phyloP scores from a whole-genome alignment of 2,329 filamentous ascomycete genomes.

The Pseudogymnoascus sp. region DNA sequence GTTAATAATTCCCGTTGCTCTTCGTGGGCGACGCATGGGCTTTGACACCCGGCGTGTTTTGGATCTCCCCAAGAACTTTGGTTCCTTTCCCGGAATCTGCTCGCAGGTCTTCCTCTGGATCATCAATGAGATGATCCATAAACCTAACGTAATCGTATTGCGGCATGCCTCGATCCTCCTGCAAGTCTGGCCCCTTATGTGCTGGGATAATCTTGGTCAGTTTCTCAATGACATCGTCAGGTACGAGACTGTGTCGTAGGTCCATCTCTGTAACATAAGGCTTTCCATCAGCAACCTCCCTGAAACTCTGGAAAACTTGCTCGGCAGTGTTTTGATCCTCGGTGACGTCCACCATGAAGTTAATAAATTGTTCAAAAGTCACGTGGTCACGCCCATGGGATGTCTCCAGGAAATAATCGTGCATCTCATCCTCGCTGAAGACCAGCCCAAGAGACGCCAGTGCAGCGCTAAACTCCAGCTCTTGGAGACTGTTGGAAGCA shows the following conservation, averaged over 20 bases:
- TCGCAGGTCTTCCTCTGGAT: constrained; percentile 16
- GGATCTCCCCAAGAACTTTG: constrained; percentile 4
- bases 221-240: constrained; percentile 94
- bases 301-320: constrained; percentile 96
- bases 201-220: constrained; percentile 77
- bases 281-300: constrained; percentile 95
- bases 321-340: constrained; percentile 98
- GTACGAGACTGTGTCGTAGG: constrained; percentile 85
- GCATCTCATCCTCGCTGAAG: constrained; percentile 97
- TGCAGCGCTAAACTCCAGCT: constrained; percentile 92
- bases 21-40: not conserved
- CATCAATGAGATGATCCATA: constrained; percentile 74
- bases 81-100: not conserved
- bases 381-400: constrained; percentile 71
- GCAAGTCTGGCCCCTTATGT: constrained; percentile 77
- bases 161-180: constrained; percentile 71
- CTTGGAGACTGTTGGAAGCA: constrained; percentile 77
- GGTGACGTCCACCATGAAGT: constrained; percentile 98
- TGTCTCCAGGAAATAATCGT: constrained; percentile 86
- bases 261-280: constrained; percentile 98
- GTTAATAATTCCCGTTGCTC: constrained; percentile 6
- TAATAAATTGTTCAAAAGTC: constrained; percentile 97
- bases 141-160: constrained; percentile 97
- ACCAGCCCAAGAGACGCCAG: constrained; percentile 91
- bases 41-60: not conserved